Conservation (phyloP, 257 asterid species). For the Haberlea rhodopensis region DNA sequence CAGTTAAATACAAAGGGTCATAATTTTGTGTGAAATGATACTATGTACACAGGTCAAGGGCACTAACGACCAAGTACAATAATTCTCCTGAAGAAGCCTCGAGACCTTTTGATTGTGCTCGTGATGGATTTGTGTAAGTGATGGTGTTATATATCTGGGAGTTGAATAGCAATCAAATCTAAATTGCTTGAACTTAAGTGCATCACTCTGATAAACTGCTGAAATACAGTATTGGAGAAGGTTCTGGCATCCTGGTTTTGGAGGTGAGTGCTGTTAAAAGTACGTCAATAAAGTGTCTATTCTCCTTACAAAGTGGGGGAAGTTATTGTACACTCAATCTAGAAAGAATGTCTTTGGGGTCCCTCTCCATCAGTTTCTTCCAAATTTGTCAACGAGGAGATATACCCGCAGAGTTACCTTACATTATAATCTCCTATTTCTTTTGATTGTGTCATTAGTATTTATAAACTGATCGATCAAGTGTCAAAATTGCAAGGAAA, state of each 20-base stretch:
- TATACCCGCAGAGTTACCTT: background rate
- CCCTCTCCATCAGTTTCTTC: background rate
- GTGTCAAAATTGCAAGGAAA: background rate
- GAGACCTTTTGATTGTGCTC: slow-evolving; percentile 87
- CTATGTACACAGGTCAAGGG: slow-evolving; percentile 66
- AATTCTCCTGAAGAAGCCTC: slow-evolving; percentile 74
- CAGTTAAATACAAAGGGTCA: background rate
- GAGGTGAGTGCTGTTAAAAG: slow-evolving; percentile 61
- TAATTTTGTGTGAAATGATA: slow-evolving; percentile 6
- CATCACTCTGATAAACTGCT: slow-evolving; percentile 29
- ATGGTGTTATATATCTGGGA: background rate
- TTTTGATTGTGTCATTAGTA: background rate
- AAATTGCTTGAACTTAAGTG: slow-evolving; percentile 11
- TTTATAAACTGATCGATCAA: background rate
- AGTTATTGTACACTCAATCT: background rate
- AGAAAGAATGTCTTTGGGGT: background rate
- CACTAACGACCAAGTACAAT: slow-evolving; percentile 81
- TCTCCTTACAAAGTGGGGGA: background rate
- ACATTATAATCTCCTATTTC: slow-evolving; percentile 4
- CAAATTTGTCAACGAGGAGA: background rate
- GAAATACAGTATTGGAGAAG: slow-evolving; percentile 86
- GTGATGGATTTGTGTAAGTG: slow-evolving; percentile 98
- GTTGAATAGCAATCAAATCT: slow-evolving; percentile 18
- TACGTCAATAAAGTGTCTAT: background rate
- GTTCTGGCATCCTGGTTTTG: slow-evolving; percentile 81